Percentiles rank a stretch among this genome's conserved stretches.
Evolutionary conservation across 176 grass and related monocot genomes (phyloP).

Genomic region (Cenchrus americanus): DNA sequence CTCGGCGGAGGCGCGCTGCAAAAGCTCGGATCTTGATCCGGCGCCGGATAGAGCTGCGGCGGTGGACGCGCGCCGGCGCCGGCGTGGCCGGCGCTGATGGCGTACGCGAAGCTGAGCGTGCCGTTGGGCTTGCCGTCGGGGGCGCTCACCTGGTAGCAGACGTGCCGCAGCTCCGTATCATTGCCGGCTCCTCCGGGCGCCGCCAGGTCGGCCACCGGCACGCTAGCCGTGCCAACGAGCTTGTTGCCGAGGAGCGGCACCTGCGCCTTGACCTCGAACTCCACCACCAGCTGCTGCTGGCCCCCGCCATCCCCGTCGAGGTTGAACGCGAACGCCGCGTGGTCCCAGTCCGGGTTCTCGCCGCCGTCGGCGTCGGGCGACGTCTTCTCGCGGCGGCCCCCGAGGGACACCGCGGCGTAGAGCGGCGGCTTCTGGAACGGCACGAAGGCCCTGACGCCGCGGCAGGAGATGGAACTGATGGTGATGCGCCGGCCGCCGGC

Average conservation of each 20-base stretch:
- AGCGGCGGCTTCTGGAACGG: constrained; percentile 67
- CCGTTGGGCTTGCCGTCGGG: constrained; percentile 69
- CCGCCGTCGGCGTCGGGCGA: constrained; percentile 52
- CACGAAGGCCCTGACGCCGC: constrained; percentile 54
- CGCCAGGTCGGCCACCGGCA: constrained; percentile 49
- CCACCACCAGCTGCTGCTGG: constrained; percentile 25
- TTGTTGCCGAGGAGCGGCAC: constrained; percentile 55
- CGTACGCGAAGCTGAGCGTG: constrained; percentile 53
- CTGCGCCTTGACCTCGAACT: constrained; percentile 64
- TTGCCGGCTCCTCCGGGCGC: background rate
- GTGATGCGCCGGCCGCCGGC: constrained; percentile 34
- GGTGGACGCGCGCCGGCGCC: background rate
- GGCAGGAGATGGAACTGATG: constrained; percentile 61
- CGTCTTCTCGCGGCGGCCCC: constrained; percentile 57
- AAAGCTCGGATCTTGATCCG: constrained; percentile 16
- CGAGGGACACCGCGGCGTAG: constrained; percentile 57
- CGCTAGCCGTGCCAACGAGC: constrained; percentile 55
- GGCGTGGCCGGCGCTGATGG: constrained; percentile 12
- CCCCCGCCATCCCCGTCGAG: background rate
- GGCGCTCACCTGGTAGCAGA: constrained; percentile 60
- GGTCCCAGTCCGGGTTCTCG: constrained; percentile 65
- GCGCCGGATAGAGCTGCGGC: constrained; percentile 24
- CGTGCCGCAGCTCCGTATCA: constrained; percentile 3
- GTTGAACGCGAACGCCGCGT: constrained; percentile 50
- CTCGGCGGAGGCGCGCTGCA: constrained; percentile 5